Percentiles rank a stretch among this genome's conserved stretches.
These are phyloP conservation scores for Globisporangium perplexum DNA, from an alignment of 352 stramenopile species.

Conservation along the genomic window DNA sequence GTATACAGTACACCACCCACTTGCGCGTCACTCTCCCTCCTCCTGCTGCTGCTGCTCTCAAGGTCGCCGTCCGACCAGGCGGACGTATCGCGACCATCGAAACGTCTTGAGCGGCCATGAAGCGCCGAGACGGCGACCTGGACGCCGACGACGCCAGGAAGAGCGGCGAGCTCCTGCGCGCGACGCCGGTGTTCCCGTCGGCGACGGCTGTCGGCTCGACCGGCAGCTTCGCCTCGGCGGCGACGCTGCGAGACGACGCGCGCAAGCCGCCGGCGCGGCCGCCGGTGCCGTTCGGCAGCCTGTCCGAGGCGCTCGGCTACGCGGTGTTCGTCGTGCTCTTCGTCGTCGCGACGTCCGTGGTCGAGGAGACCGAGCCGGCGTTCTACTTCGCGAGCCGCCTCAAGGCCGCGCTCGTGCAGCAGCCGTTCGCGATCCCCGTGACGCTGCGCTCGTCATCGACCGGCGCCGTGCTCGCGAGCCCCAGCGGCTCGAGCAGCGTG, in stretches of 20 bases:
- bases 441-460: constrained; percentile 11
- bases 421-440: constrained; percentile 31
- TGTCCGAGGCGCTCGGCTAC: constrained; percentile 43
- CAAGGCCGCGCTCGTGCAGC: constrained; percentile 33
- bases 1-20: too few species aligned
- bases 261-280: constrained; percentile 25
- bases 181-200: background rate
- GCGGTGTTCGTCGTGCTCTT: constrained; percentile 53
- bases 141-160: background rate
- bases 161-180: constrained; percentile 1
- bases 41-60: too few species aligned
- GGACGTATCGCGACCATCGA: too few species aligned
- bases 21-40: too few species aligned
- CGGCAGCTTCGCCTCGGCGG: background rate
- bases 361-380: constrained; percentile 35
- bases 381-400: constrained; percentile 71
- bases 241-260: background rate
- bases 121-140: constrained; percentile 9
- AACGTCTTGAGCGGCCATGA: constrained; percentile 21
- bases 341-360: constrained; percentile 38
- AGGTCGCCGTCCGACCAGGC: too few species aligned
- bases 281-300: constrained; percentile 43
- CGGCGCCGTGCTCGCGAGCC: constrained; percentile 1
- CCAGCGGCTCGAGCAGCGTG: constrained; percentile 7
- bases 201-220: constrained; percentile 1